Conservation (phyloP, 192 early-diverging fungal species). For the Umbelopsis ramanniana region DNA sequence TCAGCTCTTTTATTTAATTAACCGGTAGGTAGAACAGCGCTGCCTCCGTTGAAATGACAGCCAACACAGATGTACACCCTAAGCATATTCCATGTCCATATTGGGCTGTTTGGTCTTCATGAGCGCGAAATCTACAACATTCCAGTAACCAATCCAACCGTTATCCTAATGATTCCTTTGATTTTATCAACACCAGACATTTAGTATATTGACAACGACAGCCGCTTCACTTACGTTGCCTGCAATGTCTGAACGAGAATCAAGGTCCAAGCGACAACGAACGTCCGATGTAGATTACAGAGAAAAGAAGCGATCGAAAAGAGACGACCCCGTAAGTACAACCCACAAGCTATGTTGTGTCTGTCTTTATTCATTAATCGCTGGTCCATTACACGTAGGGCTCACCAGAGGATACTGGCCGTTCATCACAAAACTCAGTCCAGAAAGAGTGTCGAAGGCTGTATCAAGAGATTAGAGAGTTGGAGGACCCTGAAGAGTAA, state of each 20-base stretch:
- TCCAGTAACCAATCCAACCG: no score
- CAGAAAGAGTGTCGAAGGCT: not conserved
- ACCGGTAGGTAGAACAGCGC: no score
- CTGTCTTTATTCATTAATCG: not conserved
- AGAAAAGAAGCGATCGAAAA: constrained; percentile 31
- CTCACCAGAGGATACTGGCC: not conserved
- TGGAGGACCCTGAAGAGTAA: constrained; percentile 34
- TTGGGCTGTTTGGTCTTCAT: no score
- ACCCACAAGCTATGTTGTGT: no score
- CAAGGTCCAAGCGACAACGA: constrained; percentile 32
- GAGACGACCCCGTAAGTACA: constrained; percentile 8
- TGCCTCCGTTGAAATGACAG: not conserved
- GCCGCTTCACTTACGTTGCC: not conserved
- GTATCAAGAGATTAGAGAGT: constrained; percentile 19
- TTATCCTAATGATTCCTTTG: no score
- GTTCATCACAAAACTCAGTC: not conserved
- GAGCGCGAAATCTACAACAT: no score
- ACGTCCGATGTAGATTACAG: constrained; percentile 29
- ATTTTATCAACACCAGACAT: not conserved
- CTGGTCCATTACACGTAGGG: not conserved
- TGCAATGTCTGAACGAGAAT: constrained; percentile 22
- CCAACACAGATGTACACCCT: not conserved
- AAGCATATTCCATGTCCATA: no score
- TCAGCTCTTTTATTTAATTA: no score
- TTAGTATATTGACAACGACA: not conserved